Conservation (phyloP, 1,284 basidiomycete genomes). For the Peniophora sp. region DNA sequence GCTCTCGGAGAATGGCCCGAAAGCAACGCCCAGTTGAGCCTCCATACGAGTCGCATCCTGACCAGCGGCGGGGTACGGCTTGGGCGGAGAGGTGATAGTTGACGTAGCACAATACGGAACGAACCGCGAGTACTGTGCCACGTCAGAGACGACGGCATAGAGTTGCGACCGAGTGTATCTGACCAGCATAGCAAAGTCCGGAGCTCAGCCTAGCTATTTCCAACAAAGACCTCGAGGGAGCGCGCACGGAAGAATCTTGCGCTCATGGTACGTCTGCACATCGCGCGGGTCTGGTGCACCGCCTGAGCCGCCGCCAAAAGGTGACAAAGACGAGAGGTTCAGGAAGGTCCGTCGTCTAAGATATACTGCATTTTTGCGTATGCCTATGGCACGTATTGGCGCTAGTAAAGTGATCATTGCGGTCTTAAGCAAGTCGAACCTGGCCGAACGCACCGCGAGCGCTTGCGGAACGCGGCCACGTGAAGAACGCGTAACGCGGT, state of each 20-base stretch:
- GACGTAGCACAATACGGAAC: slow-evolving; percentile 86
- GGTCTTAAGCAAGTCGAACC: no score
- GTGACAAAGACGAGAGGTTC: slow-evolving; percentile 31
- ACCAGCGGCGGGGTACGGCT: slow-evolving; percentile 9
- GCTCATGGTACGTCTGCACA: slow-evolving; percentile 45
- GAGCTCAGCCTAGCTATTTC: background rate
- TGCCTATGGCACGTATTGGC: no score
- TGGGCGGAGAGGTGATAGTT: slow-evolving; percentile 41
- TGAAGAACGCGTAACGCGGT: no score
- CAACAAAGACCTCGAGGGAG: slow-evolving; percentile 4
- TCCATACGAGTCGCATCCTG: slow-evolving; percentile 38
- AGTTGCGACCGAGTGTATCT: slow-evolving; percentile 74
- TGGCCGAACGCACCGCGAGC: no score
- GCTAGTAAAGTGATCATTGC: no score
- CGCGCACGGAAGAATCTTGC: slow-evolving; percentile 74
- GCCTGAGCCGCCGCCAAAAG: slow-evolving; percentile 20
- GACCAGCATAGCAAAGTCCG: slow-evolving; percentile 11
- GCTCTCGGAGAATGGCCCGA: slow-evolving; percentile 80
- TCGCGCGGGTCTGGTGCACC: slow-evolving; percentile 14
- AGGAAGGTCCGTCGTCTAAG: slow-evolving; percentile 21
- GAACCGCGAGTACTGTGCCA: slow-evolving; percentile 80
- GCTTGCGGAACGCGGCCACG: no score
- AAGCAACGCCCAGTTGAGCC: slow-evolving; percentile 86
- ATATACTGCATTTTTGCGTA: no score
- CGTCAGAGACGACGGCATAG: slow-evolving; percentile 83